These are phyloP conservation scores for Phytophthora sansomeana DNA, from an alignment of 352 stramenopile species.

Conservation along the genomic window DNA sequence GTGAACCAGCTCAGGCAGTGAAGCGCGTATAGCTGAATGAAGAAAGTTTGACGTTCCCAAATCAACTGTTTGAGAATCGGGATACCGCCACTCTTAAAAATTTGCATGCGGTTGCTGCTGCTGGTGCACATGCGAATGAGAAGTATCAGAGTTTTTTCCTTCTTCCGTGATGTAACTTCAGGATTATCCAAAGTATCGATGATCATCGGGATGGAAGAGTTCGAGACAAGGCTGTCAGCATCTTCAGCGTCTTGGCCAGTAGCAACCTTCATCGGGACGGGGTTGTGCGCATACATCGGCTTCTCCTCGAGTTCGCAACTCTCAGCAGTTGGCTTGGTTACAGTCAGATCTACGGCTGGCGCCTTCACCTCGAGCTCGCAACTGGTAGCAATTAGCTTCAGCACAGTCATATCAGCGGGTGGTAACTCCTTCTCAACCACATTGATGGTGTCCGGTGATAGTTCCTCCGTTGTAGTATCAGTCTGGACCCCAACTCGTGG, in stretches of 20 bases:
- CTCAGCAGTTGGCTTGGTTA: too few relatives aligned
- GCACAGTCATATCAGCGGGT: too few relatives aligned
- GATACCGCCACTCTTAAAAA: slow-evolving; percentile 14
- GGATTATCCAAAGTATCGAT: neutral
- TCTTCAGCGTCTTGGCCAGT: too few relatives aligned
- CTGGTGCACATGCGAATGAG: slow-evolving; percentile 18
- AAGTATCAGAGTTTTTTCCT: slow-evolving; percentile 11
- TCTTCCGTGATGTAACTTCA: neutral
- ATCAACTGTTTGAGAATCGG: slow-evolving; percentile 6
- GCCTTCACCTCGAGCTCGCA: neutral
- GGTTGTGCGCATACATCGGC: too few relatives aligned
- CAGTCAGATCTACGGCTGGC: too few relatives aligned
- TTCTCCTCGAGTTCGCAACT: too few relatives aligned
- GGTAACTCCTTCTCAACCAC: too few relatives aligned
- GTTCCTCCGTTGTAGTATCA: too few relatives aligned
- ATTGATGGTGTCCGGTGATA: too few relatives aligned
- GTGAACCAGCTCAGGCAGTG: slow-evolving; percentile 36
- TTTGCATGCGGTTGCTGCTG: slow-evolving; percentile 9
- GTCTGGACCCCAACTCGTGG: too few relatives aligned
- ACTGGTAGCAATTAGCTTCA: too few relatives aligned
- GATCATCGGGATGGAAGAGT: neutral
- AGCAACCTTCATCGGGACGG: too few relatives aligned
- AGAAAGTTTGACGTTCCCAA: neutral
- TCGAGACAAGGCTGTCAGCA: neutral
- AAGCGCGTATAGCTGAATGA: slow-evolving; percentile 24